phyloP scores from a whole-genome alignment of 495 filamentous ascomycete species.

The Penicillium macrosclerotiorum region DNA sequence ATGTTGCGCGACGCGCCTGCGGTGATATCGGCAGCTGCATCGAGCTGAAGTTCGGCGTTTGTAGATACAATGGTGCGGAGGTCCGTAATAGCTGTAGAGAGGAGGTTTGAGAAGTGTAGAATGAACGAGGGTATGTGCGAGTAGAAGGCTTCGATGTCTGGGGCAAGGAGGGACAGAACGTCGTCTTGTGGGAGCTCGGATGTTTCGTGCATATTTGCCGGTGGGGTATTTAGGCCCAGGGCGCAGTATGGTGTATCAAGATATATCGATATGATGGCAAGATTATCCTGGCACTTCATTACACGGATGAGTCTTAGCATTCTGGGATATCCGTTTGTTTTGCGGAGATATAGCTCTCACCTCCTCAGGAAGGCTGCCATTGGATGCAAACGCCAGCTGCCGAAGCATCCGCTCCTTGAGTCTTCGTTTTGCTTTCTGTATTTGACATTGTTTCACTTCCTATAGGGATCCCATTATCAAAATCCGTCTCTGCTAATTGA shows the following conservation, averaged over 20 bases:
- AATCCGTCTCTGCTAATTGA: not conserved
- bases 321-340: not conserved
- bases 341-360: slow-evolving; percentile 16
- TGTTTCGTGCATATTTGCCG: no score
- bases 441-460: slow-evolving; percentile 41
- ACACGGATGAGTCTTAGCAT: not conserved
- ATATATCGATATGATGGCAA: slow-evolving; percentile 37
- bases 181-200: no score
- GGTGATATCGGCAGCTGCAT: not conserved
- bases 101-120: slow-evolving; percentile 22
- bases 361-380: slow-evolving; percentile 33
- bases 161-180: slow-evolving; percentile 32
- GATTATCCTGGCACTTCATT: slow-evolving; percentile 34
- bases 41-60: no score
- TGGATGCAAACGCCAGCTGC: slow-evolving; percentile 34
- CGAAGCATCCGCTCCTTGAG: slow-evolving; percentile 34
- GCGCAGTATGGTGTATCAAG: slow-evolving; percentile 32
- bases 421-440: slow-evolving; percentile 34
- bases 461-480: slow-evolving; percentile 5
- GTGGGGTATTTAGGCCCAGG: slow-evolving; percentile 21
- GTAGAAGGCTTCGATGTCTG: slow-evolving; percentile 40
- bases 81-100: slow-evolving; percentile 25
- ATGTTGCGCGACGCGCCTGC: slow-evolving; percentile 1
- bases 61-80: slow-evolving; percentile 29
- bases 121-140: slow-evolving; percentile 30